Evolutionary conservation across 2,329 filamentous ascomycete genomes (phyloP).

Genomic region (Penicillium olsonii): DNA sequence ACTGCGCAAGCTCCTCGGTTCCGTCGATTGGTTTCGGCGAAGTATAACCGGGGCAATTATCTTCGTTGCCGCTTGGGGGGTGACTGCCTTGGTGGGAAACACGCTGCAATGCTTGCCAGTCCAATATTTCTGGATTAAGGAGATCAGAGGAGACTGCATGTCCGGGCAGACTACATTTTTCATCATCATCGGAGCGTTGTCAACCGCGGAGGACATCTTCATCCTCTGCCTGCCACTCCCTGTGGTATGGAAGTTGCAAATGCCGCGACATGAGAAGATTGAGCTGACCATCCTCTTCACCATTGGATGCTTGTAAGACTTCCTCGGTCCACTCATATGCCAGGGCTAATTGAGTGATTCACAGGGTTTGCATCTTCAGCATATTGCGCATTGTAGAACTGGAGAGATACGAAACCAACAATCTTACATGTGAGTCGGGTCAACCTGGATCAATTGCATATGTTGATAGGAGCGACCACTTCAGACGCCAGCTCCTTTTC

Average conservation of each 20-base stretch:
- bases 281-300: background rate
- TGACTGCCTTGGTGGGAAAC: conserved; percentile 19
- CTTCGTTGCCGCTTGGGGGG: conserved; percentile 16
- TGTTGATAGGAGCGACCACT: background rate
- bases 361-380: background rate
- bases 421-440: background rate
- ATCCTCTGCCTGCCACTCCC: conserved; percentile 20
- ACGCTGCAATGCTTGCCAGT: conserved; percentile 23
- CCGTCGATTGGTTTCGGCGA: conserved; percentile 1
- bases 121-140: conserved; percentile 20
- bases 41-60: conserved; percentile 5
- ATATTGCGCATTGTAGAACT: background rate
- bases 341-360: background rate
- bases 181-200: conserved; percentile 14
- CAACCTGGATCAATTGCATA: background rate
- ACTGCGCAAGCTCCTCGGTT: conserved; percentile 16
- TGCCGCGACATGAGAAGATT: background rate
- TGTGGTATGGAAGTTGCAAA: conserved; percentile 21
- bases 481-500: background rate
- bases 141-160: conserved; percentile 21
- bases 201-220: conserved; percentile 18
- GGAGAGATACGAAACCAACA: background rate
- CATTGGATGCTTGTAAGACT: background rate
- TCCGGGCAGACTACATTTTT: conserved; percentile 17
- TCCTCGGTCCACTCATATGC: background rate